Evolutionary conservation across 2,329 filamentous ascomycete species (phyloP).

Genomic region (Cryphonectria radicalis): DNA sequence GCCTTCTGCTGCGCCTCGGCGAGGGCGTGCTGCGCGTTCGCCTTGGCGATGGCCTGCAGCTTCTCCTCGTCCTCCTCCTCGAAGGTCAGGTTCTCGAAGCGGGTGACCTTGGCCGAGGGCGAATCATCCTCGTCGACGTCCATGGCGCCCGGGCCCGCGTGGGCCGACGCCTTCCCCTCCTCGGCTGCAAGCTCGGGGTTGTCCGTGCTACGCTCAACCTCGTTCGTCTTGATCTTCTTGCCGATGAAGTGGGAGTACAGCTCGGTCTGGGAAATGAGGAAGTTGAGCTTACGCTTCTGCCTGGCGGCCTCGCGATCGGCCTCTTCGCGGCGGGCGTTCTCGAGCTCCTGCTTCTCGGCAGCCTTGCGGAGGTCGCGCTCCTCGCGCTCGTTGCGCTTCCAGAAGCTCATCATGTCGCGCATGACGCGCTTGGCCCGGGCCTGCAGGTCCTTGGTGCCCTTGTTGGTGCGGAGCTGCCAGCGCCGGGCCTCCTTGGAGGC

Average conservation of each 20-base stretch:
- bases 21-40: slow-evolving; percentile 94
- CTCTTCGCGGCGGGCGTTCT: slow-evolving; percentile 95
- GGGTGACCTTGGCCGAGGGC: slow-evolving; percentile 74
- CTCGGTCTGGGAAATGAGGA: slow-evolving; percentile 98
- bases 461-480: slow-evolving; percentile 97
- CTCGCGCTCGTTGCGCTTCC: slow-evolving; percentile 98
- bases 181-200: slow-evolving; percentile 71
- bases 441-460: slow-evolving; percentile 97
- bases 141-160: slow-evolving; percentile 44
- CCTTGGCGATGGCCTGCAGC: slow-evolving; percentile 82
- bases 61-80: slow-evolving; percentile 90
- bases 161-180: slow-evolving; percentile 39
- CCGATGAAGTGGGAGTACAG: slow-evolving; percentile 99
- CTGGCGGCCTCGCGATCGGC: slow-evolving; percentile 96
- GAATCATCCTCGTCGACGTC: slow-evolving; percentile 58
- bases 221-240: slow-evolving; percentile 97
- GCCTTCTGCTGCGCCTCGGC: slow-evolving; percentile 93
- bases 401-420: slow-evolving; percentile 99
- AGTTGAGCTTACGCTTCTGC: slow-evolving; percentile 98
- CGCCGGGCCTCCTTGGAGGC: slow-evolving; percentile 96
- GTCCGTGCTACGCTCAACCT: slow-evolving; percentile 88
- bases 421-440: slow-evolving; percentile 96
- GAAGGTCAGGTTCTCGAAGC: slow-evolving; percentile 94
- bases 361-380: slow-evolving; percentile 93
- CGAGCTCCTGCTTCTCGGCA: slow-evolving; percentile 92